Evolutionary conservation across 2,329 filamentous ascomycete species (phyloP), one percentile per base, ranked within the genome.

Genomic region (Fusarium mangiferae): DNA sequence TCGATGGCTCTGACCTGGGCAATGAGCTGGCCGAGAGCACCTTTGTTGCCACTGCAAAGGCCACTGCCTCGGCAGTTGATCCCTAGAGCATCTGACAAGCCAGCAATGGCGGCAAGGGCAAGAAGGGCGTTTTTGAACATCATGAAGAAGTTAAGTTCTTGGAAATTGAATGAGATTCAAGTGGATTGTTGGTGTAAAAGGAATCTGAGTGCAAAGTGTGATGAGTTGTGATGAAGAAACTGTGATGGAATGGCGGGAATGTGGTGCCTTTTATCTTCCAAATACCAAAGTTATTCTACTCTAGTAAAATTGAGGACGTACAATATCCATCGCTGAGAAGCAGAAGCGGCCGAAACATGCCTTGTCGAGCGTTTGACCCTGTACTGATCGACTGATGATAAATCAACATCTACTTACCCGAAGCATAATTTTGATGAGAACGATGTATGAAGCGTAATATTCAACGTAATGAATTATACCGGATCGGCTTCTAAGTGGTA

Each of bases 31-130:
- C 30, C 8, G 10, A 65, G 14, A 26, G 44, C 58, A 2, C 62
- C 56, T 44, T 62, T 62, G 13, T 62, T 62, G 22, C 62, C 56
- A 11, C 24, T 15, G 17, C 62, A 65, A 44, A 65, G 33, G 1
- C 56, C 62, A n/a, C 44, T 62, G 8, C 56, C 62, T 30, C 62
- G 24, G n/a, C 62, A 65, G 30, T 62, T 65, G 30, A 65, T 62
- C 2, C 44, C 62, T 8, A 62, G 30, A 20, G 56, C 62, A 18
- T 44, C 30, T 15, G 62, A 62, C 5, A 65, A 38, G 26, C 57
- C 58, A 15, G 5, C 8, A 3, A 24, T 22, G 11, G 38, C 30
- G 3, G 57, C 44, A 33, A 62, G 14, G 22, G 38, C n/a, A 22
- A 57, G 14, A 38, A 62, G 17, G 11, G 30, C 1, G 20, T 4